Evolutionary conservation across 495 filamentous ascomycete species (phyloP).

Genomic region (Talaromyces liani): DNA sequence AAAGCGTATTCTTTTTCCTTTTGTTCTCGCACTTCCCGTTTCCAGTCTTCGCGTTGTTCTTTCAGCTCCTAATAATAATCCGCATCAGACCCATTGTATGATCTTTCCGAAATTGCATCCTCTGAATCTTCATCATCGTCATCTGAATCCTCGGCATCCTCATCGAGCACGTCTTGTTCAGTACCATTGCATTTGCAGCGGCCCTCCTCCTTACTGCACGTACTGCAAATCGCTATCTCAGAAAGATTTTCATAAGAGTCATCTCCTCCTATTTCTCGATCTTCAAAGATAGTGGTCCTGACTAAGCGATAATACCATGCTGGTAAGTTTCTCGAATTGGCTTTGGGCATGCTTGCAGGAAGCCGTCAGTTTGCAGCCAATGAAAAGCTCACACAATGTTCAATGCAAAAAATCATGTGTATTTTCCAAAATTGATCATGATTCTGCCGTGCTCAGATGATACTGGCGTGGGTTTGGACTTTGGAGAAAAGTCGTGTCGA

Average conservation of each 20-base stretch:
- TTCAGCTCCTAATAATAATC: not conserved
- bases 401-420: no score
- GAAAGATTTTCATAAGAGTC: not conserved
- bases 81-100: not conserved
- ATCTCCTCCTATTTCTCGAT: not conserved
- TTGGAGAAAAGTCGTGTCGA: not conserved
- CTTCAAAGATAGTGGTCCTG: not conserved
- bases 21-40: not conserved
- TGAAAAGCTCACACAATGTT: no score
- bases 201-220: not conserved
- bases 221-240: not conserved
- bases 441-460: no score
- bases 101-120: not conserved
- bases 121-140: not conserved
- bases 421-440: not conserved
- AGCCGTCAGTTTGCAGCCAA: no score
- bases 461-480: no score
- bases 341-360: no score
- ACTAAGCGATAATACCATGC: not conserved
- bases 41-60: not conserved
- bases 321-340: not conserved
- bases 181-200: no score
- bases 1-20: not conserved
- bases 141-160: no score
- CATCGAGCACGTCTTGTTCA: no score